Evolutionary conservation across 257 asterid species (phyloP).

Genomic region (Voacanga thouarsii): DNA sequence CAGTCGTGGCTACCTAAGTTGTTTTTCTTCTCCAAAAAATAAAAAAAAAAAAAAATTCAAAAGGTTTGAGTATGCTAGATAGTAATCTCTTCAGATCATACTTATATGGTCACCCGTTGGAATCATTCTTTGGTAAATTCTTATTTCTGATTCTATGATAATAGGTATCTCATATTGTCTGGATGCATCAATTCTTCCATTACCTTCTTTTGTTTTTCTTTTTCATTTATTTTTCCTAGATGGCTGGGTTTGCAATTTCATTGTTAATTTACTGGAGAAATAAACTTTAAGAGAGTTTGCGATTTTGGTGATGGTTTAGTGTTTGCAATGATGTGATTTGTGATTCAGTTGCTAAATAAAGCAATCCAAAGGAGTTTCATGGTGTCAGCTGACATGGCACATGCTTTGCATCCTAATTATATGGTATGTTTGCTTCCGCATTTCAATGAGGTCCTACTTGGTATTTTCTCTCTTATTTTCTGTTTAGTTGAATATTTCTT

Average conservation of each 20-base stretch:
- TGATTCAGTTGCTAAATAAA: slow-evolving; percentile 52
- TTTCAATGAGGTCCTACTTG: not conserved
- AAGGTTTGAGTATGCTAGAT: not conserved
- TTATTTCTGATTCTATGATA: not conserved
- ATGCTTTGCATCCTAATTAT: slow-evolving; percentile 93
- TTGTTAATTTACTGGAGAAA: not conserved
- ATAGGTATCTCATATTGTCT: not conserved
- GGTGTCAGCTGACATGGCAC: slow-evolving; percentile 99
- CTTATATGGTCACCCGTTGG: not conserved
- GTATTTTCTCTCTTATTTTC: not conserved
- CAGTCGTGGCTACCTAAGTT: too few relatives aligned
- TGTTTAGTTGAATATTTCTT: slow-evolving; percentile 11
- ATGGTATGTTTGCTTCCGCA: slow-evolving; percentile 42
- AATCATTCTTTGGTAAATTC: too few relatives aligned
- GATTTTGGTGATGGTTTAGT: not conserved
- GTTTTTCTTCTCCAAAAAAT: too few relatives aligned
- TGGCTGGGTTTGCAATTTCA: not conserved
- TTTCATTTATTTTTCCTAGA: not conserved
- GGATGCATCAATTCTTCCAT: not conserved
- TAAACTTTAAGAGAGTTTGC: not conserved
- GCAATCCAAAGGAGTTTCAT: slow-evolving; percentile 90
- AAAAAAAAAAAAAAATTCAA: too few relatives aligned
- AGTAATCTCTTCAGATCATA: not conserved
- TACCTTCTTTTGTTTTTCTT: not conserved
- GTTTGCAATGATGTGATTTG: slow-evolving; percentile 11